Conservation (phyloP, 371 early-diverging fungal species). For the Mucor sp. region DNA sequence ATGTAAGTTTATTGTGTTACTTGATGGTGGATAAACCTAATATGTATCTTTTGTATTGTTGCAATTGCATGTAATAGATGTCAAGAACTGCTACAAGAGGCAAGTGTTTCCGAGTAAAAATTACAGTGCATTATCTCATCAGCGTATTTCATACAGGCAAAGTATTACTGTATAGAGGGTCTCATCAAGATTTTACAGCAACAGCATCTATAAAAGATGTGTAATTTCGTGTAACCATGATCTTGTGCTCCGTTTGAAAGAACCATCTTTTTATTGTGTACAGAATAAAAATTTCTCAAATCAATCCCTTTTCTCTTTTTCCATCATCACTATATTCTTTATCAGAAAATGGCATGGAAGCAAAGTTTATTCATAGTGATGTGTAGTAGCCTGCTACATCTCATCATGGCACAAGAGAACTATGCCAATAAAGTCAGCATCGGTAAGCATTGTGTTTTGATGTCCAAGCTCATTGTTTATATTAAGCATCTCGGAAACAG, state of each 20-base stretch:
- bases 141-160: slow-evolving; percentile 22
- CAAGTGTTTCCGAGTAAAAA: not conserved
- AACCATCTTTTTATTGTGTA: not conserved
- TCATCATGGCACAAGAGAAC: not conserved
- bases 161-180: slow-evolving; percentile 43
- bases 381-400: not conserved
- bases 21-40: not conserved
- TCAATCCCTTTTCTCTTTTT: not conserved
- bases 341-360: slow-evolving; percentile 1
- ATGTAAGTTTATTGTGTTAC: slow-evolving; percentile 22
- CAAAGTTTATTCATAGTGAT: not conserved
- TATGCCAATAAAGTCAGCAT: slow-evolving; percentile 7
- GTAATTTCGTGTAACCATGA: slow-evolving; percentile 2
- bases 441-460: slow-evolving; percentile 4
- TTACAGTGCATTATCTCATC: not conserved
- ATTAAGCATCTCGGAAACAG: not conserved
- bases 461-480: not conserved
- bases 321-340: not conserved
- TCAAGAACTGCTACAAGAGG: slow-evolving; percentile 47
- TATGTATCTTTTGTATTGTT: not conserved
- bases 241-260: not conserved
- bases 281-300: not conserved
- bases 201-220: slow-evolving; percentile 1
- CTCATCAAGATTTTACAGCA: slow-evolving; percentile 23
- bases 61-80: slow-evolving; percentile 8